Evolutionary conservation across 345 rosid genomes (phyloP), one percentile per base, ranked within the genome.

Genomic region (Boechera divaricarpa): DNA sequence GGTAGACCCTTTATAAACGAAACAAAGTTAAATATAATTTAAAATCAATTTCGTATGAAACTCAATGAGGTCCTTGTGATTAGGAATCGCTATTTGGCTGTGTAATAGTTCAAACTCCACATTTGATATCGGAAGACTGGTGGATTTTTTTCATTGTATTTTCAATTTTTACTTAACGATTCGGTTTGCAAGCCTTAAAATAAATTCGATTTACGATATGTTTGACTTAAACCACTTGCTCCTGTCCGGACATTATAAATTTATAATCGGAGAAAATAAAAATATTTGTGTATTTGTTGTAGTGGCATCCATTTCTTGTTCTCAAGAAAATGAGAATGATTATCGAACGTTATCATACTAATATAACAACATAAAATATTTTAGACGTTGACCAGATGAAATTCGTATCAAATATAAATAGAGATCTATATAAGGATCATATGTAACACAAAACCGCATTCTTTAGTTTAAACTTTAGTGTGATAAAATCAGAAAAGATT

Each of bases 251-350:
- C 38, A 61, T 35, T 35, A 58, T 21, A 21, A 21, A 21, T 21
- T 21, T 21, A 21, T 1, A 16, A 15, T 9, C 2, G n/a, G 7
- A 32, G 16, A 10, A 16, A 5, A 35, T 9, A 9, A 29, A 21
- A 58, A 6, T 10, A 5, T 15, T 3, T 1, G 26, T 60, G 51
- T 24, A 6, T 0, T 48, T 60, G 51, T 62, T n/a, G 41, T 16
- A 41, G 10, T 63, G 53, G 69, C 36, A 73, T 29, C 39, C 42
- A 72, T 72, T 62, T 62, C 6, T 63, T 52, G 16, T 28, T 15
- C 21, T 39, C 44, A 39, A 31, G 26, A 9, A 39, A 51, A 5
- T 8, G 70, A 41, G 44, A 63, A 63, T 63, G 29, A 15, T 26
- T 52, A 51, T 52, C 52, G 1, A 16, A 21, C 24, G 24, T 21